Evolutionary conservation across 1,284 basidiomycete species (phyloP).

Genomic region (Heterobasidion annosum): DNA sequence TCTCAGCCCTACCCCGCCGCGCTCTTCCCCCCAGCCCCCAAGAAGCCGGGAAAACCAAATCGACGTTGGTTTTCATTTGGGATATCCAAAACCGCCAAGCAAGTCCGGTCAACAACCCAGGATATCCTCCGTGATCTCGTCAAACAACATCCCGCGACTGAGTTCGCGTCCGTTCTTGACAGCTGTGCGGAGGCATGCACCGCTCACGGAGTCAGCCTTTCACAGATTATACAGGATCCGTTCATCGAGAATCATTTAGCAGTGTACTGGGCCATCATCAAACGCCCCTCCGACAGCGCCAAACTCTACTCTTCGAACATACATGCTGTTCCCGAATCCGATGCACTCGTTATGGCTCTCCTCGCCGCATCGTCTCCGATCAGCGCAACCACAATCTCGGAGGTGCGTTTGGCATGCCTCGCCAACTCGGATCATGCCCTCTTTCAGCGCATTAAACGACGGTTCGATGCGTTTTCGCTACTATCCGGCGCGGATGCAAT

Average conservation of each 20-base stretch:
- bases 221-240: conserved; percentile 41
- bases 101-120: conserved; percentile 35
- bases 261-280: conserved; percentile 56
- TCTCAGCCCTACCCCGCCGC: background rate
- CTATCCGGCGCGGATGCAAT: conserved; percentile 48
- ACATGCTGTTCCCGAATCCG: conserved; percentile 20
- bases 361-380: conserved; percentile 49
- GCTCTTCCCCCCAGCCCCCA: background rate
- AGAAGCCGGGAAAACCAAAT: background rate
- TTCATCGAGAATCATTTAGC: conserved; percentile 49
- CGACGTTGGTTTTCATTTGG: conserved; percentile 17
- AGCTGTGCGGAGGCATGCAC: conserved; percentile 32
- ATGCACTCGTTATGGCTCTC: conserved; percentile 37
- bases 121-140: conserved; percentile 41
- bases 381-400: conserved; percentile 34
- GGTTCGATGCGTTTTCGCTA: conserved; percentile 36
- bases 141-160: conserved; percentile 12
- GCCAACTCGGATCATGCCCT: conserved; percentile 50
- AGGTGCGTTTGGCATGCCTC: conserved; percentile 57
- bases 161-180: conserved; percentile 23
- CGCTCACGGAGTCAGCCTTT: conserved; percentile 22
- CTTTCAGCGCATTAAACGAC: conserved; percentile 46
- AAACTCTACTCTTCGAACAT: background rate
- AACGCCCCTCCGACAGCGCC: conserved; percentile 21
- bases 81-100: conserved; percentile 28